Evolutionary conservation across 768 basidiomycete species (phyloP).

Genomic region (Lentinula sp.): DNA sequence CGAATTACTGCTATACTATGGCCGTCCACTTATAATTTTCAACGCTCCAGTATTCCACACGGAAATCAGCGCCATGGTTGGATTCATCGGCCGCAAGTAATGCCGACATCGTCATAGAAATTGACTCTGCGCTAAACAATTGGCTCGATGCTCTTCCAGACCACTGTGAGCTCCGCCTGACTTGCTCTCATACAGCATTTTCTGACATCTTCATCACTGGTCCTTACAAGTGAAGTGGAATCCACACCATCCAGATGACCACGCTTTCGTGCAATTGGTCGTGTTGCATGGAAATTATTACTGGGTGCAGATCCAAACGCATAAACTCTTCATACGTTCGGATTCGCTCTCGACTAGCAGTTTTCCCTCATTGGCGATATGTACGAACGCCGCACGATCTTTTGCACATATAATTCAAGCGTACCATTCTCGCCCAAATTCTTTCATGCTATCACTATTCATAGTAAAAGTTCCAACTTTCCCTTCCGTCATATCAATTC

Average conservation of each 20-base stretch:
- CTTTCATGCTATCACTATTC: not conserved
- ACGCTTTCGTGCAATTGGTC: slow-evolving; percentile 26
- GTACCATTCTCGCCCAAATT: slow-evolving; percentile 13
- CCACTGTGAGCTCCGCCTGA: slow-evolving; percentile 21
- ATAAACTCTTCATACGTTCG: slow-evolving; percentile 36
- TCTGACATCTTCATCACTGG: not conserved
- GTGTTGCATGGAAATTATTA: slow-evolving; percentile 30
- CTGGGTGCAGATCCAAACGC: slow-evolving; percentile 9
- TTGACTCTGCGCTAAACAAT: slow-evolving; percentile 46
- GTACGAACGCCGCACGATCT: slow-evolving; percentile 31
- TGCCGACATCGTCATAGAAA: not conserved
- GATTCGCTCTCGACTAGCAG: slow-evolving; percentile 8
- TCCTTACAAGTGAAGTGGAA: slow-evolving; percentile 28
- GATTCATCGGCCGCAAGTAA: not conserved
- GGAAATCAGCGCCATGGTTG: not conserved
- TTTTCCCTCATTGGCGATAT: slow-evolving; percentile 35
- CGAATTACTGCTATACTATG: not conserved
- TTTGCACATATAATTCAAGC: slow-evolving; percentile 35
- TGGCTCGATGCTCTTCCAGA: slow-evolving; percentile 53
- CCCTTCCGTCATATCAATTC: not conserved
- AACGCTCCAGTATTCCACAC: not conserved
- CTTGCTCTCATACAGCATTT: not conserved
- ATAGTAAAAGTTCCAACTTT: not conserved
- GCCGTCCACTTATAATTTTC: not conserved
- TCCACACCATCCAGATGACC: slow-evolving; percentile 24